Evolutionary conservation across 2,329 filamentous ascomycete genomes (phyloP).

Genomic region (Fusarium fracticaudum): DNA sequence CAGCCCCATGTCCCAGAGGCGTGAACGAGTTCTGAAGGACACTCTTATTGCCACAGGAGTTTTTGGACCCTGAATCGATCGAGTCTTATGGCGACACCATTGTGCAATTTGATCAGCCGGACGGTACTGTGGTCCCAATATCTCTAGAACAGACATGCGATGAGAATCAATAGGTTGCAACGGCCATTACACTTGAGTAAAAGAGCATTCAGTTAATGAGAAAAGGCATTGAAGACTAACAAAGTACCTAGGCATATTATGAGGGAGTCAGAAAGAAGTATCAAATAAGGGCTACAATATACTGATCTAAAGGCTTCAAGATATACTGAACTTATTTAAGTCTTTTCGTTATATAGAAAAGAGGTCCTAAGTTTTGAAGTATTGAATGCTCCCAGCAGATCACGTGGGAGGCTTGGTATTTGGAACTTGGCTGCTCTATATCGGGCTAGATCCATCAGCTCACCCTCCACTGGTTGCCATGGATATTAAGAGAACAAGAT

Average conservation of each 20-base stretch:
- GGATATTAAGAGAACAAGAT: slow-evolving; percentile 1
- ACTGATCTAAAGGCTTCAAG: background rate
- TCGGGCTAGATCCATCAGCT: background rate
- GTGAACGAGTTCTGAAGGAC: background rate
- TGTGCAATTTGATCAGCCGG: background rate
- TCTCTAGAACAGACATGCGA: background rate
- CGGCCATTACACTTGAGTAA: too few relatives aligned
- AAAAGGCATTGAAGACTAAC: background rate
- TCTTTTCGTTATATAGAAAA: background rate
- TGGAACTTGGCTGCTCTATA: background rate
- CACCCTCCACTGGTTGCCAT: slow-evolving; percentile 1
- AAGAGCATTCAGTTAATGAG: background rate
- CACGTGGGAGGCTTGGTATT: background rate
- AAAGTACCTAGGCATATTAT: background rate
- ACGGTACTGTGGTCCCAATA: background rate
- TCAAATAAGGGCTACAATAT: too few relatives aligned
- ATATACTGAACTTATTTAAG: background rate
- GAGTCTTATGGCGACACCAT: background rate
- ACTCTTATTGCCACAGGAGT: background rate
- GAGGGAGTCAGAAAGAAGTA: background rate
- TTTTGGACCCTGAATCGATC: background rate
- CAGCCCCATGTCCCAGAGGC: background rate
- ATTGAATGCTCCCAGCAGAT: background rate
- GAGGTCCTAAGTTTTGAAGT: background rate
- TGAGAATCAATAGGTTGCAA: background rate